Percentiles rank a stretch among this genome's conserved stretches.
Conservation (phyloP, 2,329 filamentous ascomycete species). For the Trichophyton benhamiae region DNA sequence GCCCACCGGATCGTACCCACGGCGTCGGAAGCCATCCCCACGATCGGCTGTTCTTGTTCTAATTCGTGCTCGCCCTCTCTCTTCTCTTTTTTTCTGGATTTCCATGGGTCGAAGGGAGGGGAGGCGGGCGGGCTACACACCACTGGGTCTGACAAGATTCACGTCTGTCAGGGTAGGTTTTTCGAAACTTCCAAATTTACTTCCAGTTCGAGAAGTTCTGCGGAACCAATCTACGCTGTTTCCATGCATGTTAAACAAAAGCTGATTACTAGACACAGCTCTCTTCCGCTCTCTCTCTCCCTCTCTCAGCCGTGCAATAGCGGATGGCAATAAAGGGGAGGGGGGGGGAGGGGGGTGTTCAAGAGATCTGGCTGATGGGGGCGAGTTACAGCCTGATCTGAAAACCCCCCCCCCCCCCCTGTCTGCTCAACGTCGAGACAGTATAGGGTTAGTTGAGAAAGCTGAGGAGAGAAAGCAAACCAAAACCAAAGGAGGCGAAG, state of each 20-base stretch:
- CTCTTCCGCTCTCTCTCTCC: too few species aligned
- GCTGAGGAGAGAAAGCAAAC: too few species aligned
- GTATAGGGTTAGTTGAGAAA: too few species aligned
- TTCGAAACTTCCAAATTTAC: slow-evolving; percentile 4
- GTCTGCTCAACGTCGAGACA: neutral
- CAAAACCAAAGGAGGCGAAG: neutral
- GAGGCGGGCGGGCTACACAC: too few species aligned
- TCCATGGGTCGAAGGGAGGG: neutral
- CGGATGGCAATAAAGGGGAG: neutral
- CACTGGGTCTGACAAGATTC: slow-evolving; percentile 1
- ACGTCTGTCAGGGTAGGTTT: slow-evolving; percentile 1
- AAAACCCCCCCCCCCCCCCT: neutral
- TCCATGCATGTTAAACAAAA: neutral
- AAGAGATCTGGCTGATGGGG: too few species aligned
- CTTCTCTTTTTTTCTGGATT: neutral
- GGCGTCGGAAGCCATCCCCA: neutral
- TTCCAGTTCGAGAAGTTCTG: slow-evolving; percentile 4
- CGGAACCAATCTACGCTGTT: neutral
- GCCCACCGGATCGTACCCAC: slow-evolving; percentile 1
- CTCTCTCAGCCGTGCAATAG: neutral
- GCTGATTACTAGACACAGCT: neutral
- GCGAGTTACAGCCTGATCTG: neutral
- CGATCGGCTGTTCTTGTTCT: neutral
- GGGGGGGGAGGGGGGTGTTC: too few species aligned
- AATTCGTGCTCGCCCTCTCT: neutral